Evolutionary conservation across 345 rosid species (phyloP).

Genomic region (Stellera chamaejasme): DNA sequence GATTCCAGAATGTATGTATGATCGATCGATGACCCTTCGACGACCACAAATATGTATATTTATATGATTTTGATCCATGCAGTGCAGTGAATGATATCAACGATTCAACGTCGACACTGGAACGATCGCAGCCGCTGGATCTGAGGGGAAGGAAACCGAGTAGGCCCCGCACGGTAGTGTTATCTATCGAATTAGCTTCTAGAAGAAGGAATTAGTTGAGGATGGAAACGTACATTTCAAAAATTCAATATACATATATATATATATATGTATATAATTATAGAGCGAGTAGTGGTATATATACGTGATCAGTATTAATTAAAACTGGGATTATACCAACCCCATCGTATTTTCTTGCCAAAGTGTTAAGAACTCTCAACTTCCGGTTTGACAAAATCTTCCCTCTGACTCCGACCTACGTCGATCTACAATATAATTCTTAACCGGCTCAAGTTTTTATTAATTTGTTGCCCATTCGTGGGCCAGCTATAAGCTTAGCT

Average conservation of each 20-base stretch:
- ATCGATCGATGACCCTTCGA: constrained; percentile 13
- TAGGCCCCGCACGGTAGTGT: constrained; percentile 10
- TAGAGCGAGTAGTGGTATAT: too few species aligned
- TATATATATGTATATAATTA: too few species aligned
- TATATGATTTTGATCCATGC: constrained; percentile 4
- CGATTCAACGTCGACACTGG: constrained; percentile 13
- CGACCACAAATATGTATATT: background rate
- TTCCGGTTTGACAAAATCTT: constrained; percentile 8
- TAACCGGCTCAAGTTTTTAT: background rate
- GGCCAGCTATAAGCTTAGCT: too few species aligned
- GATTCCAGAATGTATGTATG: too few species aligned
- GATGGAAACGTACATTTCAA: too few species aligned
- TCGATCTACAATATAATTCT: background rate
- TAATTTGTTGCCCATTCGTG: too few species aligned
- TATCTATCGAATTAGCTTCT: constrained; percentile 13
- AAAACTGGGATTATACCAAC: constrained; percentile 13
- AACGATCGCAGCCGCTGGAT: constrained; percentile 14
- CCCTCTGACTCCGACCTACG: constrained; percentile 6
- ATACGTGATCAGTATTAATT: too few species aligned
- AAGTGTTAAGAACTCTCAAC: background rate
- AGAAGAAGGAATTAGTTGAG: constrained; percentile 10
- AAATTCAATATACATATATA: too few species aligned
- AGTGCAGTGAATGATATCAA: background rate
- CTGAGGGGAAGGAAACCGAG: background rate
- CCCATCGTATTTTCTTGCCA: background rate